phyloP scores from a whole-genome alignment of 1,284 basidiomycete genomes.

The Tylopilus sp. region DNA sequence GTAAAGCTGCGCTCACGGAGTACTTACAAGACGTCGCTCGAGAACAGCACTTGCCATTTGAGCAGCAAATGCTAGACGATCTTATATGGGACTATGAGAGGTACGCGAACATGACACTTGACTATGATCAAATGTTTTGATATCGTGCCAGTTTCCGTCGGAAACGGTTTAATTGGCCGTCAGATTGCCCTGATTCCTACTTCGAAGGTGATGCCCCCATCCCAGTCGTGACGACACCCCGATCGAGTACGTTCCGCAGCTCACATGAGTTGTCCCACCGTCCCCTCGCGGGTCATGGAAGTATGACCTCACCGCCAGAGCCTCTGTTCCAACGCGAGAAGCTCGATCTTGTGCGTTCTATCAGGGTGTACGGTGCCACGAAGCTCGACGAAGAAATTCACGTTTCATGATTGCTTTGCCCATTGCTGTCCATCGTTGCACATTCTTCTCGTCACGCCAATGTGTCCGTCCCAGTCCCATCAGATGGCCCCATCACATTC shows the following conservation, averaged over 20 bases:
- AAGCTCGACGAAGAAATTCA: constrained; percentile 31
- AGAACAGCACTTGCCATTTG: constrained; percentile 18
- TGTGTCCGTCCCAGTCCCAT: constrained; percentile 10
- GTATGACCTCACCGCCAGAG: constrained; percentile 15
- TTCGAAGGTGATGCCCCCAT: constrained; percentile 5
- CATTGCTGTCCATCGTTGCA: neutral
- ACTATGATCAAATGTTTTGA: constrained; percentile 4
- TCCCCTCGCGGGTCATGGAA: constrained; percentile 6
- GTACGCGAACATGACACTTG: constrained; percentile 37
- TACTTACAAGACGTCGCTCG: constrained; percentile 43
- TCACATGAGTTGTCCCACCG: constrained; percentile 16
- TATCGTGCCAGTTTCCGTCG: constrained; percentile 51
- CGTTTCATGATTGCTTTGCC: constrained; percentile 16
- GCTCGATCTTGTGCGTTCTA: constrained; percentile 50
- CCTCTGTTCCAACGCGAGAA: constrained; percentile 36
- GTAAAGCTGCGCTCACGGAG: constrained; percentile 53
- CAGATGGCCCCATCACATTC: constrained; percentile 20
- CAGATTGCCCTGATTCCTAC: constrained; percentile 19
- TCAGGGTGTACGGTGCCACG: constrained; percentile 53
- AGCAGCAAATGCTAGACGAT: constrained; percentile 48
- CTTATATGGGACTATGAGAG: constrained; percentile 65
- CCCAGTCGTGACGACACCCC: constrained; percentile 22
- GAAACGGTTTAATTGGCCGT: constrained; percentile 57
- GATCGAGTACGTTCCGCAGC: constrained; percentile 19
- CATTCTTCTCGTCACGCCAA: neutral